Evolutionary conservation across 2,329 filamentous ascomycete genomes (phyloP).

Genomic region (Penicillium corylophilum): DNA sequence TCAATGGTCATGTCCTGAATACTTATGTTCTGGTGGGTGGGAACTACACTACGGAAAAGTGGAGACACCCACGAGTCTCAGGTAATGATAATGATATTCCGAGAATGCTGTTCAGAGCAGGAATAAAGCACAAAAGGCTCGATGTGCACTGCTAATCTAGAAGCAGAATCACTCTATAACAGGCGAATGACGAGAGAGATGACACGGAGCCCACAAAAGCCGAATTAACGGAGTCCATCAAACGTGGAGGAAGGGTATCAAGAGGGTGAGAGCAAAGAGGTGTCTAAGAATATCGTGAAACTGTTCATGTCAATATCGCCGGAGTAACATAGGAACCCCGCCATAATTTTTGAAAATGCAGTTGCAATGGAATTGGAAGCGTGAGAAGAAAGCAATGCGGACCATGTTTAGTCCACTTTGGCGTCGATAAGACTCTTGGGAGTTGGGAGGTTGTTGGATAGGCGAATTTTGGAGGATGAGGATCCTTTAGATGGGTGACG

Average conservation of each 20-base stretch:
- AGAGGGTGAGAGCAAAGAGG: neutral
- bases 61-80: neutral
- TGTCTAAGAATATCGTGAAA: neutral
- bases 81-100: neutral
- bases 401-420: conserved; percentile 64
- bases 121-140: neutral
- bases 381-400: neutral
- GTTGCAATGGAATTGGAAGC: neutral
- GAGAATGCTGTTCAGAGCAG: neutral
- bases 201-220: neutral
- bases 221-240: neutral
- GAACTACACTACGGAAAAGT: neutral
- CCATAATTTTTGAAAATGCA: neutral
- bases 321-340: neutral
- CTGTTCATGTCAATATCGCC: neutral
- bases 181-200: neutral
- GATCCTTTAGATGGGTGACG: conserved; percentile 75
- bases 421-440: conserved; percentile 68
- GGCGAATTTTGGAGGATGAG: conserved; percentile 66
- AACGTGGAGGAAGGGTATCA: conserved; percentile 1
- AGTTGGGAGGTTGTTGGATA: conserved; percentile 78
- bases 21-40: neutral
- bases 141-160: neutral
- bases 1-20: neutral
- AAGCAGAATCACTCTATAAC: neutral